Evolutionary conservation across 2,329 filamentous ascomycete genomes (phyloP).

Genomic region (Pseudogymnoascus verrucosus): DNA sequence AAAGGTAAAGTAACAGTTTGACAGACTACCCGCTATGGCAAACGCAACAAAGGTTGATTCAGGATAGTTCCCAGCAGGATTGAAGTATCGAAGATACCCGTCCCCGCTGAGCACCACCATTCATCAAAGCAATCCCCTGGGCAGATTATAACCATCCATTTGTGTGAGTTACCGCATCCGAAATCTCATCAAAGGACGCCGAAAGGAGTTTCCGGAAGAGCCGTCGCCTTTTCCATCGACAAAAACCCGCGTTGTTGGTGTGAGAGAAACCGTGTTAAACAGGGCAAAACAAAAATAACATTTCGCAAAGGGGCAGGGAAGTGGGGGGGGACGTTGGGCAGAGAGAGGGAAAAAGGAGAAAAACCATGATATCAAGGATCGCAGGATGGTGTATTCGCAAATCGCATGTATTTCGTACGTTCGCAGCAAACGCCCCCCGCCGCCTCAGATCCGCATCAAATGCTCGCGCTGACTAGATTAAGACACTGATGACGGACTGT

Average conservation of each 20-base stretch:
- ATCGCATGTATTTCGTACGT: conserved; percentile 28
- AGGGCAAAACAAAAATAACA: conserved; percentile 19
- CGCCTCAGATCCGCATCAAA: conserved; percentile 22
- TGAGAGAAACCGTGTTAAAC: conserved; percentile 14
- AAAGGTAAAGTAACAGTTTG: conserved; percentile 5
- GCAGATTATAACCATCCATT: conserved; percentile 15
- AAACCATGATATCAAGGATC: conserved; percentile 31
- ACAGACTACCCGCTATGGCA: conserved; percentile 26
- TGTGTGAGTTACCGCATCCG: conserved; percentile 23
- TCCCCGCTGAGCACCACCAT: background rate
- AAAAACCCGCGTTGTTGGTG: conserved; percentile 20
- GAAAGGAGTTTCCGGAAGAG: conserved; percentile 18
- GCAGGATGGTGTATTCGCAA: conserved; percentile 31
- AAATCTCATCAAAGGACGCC: conserved; percentile 19
- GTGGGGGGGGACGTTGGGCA: background rate
- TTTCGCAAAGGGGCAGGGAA: conserved; percentile 14
- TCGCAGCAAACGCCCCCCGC: conserved; percentile 28
- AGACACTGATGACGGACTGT: conserved; percentile 10
- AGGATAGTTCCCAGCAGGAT: background rate
- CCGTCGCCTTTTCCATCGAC: conserved; percentile 19
- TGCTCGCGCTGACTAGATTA: conserved; percentile 9
- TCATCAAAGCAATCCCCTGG: conserved; percentile 15
- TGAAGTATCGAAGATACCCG: background rate
- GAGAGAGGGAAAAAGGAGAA: conserved; percentile 25
- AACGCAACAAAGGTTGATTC: conserved; percentile 12